phyloP scores from a whole-genome alignment of 305 asterid genomes.

The Solanum hybrid region DNA sequence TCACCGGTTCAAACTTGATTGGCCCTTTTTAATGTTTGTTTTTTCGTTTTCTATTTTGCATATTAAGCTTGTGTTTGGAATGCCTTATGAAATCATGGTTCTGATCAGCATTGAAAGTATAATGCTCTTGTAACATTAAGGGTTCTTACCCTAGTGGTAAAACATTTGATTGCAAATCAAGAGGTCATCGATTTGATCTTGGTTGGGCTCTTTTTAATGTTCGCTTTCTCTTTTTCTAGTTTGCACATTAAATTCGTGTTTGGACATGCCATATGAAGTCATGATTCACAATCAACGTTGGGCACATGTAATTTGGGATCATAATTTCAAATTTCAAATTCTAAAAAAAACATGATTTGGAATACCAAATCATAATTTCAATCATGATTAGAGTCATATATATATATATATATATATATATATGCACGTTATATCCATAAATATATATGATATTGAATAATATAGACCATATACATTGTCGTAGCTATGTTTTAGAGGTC shows the following conservation, averaged over 20 bases:
- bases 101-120: background rate
- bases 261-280: background rate
- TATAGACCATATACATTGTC: background rate
- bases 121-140: background rate
- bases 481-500: background rate
- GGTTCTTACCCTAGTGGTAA: slow-evolving; percentile 65
- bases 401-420: no score
- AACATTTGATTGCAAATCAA: slow-evolving; percentile 97
- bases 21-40: slow-evolving; percentile 23
- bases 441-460: no score
- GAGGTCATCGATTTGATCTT: slow-evolving; percentile 73
- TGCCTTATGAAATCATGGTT: background rate
- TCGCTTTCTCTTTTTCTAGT: no score
- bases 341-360: background rate
- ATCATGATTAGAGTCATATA: background rate
- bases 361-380: background rate
- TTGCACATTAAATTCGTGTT: no score
- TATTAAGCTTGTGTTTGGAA: background rate
- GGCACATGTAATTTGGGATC: background rate
- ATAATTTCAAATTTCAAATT: no score
- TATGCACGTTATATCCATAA: no score
- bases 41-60: background rate
- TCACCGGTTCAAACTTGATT: slow-evolving; percentile 68
- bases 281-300: background rate
- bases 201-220: slow-evolving; percentile 57